Conservation (phyloP, 2,329 filamentous ascomycete genomes). For the Dryadomyces sulphureus region DNA sequence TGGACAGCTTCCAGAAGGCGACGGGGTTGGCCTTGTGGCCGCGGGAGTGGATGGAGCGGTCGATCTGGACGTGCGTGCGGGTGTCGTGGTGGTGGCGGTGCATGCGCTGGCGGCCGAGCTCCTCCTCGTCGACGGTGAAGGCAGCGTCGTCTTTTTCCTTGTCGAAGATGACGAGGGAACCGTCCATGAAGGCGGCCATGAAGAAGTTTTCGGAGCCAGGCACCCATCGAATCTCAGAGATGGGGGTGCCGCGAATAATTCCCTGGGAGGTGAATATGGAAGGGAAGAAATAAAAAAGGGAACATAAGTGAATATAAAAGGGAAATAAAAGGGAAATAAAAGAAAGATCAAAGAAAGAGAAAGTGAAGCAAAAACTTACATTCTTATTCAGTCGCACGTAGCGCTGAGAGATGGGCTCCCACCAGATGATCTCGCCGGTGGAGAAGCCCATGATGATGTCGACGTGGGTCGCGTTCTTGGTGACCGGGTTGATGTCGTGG, state of each 20-base stretch:
- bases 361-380: slow-evolving; percentile 28
- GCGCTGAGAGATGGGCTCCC: slow-evolving; percentile 90
- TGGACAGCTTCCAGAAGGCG: slow-evolving; percentile 82
- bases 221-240: slow-evolving; percentile 83
- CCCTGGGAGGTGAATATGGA: slow-evolving; percentile 36
- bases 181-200: slow-evolving; percentile 82
- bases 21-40: slow-evolving; percentile 92
- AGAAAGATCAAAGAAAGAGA: background rate
- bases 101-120: slow-evolving; percentile 39
- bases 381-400: slow-evolving; percentile 97
- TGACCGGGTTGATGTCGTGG: slow-evolving; percentile 78
- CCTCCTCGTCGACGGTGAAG: slow-evolving; percentile 56
- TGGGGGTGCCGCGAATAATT: slow-evolving; percentile 70
- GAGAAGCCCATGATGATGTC: slow-evolving; percentile 94
- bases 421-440: slow-evolving; percentile 95
- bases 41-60: slow-evolving; percentile 84
- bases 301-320: background rate
- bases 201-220: slow-evolving; percentile 90
- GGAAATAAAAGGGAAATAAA: too few relatives aligned
- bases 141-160: slow-evolving; percentile 88
- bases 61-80: slow-evolving; percentile 47
- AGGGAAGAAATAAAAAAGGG: background rate
- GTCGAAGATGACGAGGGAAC: slow-evolving; percentile 83
- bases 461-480: slow-evolving; percentile 65
- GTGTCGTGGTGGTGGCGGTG: slow-evolving; percentile 14